Conservation (phyloP, 345 rosid genomes). For the Cardamine resedifolia region DNA sequence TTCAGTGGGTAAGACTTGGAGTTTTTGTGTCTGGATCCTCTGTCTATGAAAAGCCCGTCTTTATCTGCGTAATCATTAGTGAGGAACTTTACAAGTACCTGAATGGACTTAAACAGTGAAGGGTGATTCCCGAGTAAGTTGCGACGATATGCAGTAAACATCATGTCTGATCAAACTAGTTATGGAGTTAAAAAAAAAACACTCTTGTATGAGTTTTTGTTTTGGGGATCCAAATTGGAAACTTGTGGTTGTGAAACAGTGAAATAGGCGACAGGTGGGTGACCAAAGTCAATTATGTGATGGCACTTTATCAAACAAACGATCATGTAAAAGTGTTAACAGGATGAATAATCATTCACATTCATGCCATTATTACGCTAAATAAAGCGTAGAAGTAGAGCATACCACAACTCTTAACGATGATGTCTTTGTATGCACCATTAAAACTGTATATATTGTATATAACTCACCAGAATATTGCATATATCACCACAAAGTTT, state of each 20-base stretch:
- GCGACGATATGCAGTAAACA: conserved; percentile 1
- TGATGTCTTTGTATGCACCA: background rate
- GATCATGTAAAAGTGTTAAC: background rate
- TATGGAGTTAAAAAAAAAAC: background rate
- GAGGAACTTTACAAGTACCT: background rate
- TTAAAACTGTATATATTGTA: too few species aligned
- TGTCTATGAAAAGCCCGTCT: background rate
- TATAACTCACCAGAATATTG: too few species aligned
- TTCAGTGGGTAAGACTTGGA: conserved; percentile 15
- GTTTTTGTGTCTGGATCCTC: background rate
- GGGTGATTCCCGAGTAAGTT: background rate
- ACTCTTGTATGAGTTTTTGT: background rate
- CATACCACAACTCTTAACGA: background rate
- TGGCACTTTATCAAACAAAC: background rate
- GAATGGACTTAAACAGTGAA: background rate
- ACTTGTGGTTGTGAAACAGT: background rate
- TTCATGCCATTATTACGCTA: background rate
- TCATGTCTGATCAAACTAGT: background rate
- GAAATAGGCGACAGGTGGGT: background rate
- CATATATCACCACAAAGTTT: too few species aligned
- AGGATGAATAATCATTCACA: background rate
- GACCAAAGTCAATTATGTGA: background rate
- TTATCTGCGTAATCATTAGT: background rate
- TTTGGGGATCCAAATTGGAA: background rate
- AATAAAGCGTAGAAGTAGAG: background rate